These are phyloP conservation scores for Nicotiana tabacum DNA, from an alignment of 257 asterid species.

Conservation along the genomic window DNA sequence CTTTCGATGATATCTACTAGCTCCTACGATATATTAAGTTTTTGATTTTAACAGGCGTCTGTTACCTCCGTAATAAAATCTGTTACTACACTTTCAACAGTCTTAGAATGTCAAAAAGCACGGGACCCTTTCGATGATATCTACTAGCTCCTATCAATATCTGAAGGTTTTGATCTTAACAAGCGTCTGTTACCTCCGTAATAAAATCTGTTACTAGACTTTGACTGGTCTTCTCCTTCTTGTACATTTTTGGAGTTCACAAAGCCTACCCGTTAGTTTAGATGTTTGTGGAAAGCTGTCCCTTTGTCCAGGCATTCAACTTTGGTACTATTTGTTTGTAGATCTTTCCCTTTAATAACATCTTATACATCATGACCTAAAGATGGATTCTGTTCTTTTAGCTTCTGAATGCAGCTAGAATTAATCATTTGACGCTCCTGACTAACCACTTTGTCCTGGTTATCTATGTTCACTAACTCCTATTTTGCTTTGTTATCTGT, in stretches of 20 bases:
- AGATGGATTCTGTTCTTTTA: neutral
- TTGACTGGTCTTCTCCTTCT: neutral
- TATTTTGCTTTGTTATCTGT: neutral
- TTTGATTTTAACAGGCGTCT: neutral
- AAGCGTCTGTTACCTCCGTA: neutral
- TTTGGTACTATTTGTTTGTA: neutral
- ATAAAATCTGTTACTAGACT: neutral
- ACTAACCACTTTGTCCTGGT: neutral
- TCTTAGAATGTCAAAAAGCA: neutral
- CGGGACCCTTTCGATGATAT: neutral
- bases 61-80: neutral
- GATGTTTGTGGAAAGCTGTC: neutral
- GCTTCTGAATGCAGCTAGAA: constrained; percentile 2
- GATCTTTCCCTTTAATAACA: neutral
- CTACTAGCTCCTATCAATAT: neutral
- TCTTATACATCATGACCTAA: neutral
- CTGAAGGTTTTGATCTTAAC: neutral
- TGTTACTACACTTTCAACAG: neutral
- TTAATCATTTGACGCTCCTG: neutral
- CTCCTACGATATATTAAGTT: neutral
- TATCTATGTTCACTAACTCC: neutral
- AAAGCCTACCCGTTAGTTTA: neutral
- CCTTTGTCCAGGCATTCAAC: neutral
- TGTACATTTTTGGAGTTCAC: neutral
- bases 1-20: neutral